phyloP scores from a whole-genome alignment of 176 grass and related monocot species.

The Aegilops bicornis region DNA sequence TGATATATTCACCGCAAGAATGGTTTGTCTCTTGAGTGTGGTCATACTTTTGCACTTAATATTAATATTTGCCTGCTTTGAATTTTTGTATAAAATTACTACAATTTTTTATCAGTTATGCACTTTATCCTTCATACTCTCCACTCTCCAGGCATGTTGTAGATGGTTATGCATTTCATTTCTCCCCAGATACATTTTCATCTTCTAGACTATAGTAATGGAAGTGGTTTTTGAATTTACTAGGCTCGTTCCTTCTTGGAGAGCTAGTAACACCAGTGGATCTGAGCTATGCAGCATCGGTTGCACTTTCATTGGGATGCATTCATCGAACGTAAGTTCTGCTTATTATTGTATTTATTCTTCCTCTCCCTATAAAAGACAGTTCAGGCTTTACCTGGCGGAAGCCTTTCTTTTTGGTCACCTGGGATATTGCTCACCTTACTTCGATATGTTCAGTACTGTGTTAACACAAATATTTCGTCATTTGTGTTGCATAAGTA shows the following conservation, averaged over 20 bases:
- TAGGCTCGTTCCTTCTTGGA: constrained; percentile 91
- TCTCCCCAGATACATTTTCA: not conserved
- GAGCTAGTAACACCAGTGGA: constrained; percentile 70
- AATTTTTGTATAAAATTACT: constrained; percentile 3
- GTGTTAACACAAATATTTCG: constrained; percentile 3
- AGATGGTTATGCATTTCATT: not conserved
- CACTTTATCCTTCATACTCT: not conserved
- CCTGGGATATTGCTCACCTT: not conserved
- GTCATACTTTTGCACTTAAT: constrained; percentile 11
- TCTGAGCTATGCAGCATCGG: constrained; percentile 64
- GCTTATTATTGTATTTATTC: constrained; percentile 22
- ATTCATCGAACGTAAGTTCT: constrained; percentile 74
- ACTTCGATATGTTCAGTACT: not conserved
- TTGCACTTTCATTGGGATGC: constrained; percentile 90
- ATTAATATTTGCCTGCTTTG: constrained; percentile 11
- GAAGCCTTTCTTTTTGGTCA: too few relatives aligned
- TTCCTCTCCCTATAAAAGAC: not conserved
- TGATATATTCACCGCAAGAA: constrained; percentile 89
- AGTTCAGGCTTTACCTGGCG: constrained; percentile 3
- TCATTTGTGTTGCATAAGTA: constrained; percentile 11
- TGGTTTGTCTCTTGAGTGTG: constrained; percentile 53
- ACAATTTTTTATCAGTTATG: not conserved
- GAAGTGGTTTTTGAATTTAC: constrained; percentile 38
- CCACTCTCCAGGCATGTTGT: not conserved
- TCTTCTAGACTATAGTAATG: constrained; percentile 19